Percentiles rank a stretch among this genome's conserved stretches.
These are phyloP conservation scores for Fistulifera pelliculosa DNA, from an alignment of 108 stramenopile species.

Conservation along the genomic window DNA sequence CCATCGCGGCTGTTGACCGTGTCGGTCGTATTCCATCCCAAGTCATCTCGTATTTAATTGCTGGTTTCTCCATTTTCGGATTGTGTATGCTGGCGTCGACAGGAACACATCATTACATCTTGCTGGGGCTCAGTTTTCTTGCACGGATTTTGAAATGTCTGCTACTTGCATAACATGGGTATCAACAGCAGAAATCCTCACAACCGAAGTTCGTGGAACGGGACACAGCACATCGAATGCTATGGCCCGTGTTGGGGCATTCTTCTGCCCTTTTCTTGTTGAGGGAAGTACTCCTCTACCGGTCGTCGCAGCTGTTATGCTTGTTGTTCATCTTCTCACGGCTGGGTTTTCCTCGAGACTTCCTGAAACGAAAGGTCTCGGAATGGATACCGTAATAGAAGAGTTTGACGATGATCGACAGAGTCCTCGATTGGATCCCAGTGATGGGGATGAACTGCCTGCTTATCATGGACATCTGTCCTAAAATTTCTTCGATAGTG, in stretches of 20 bases:
- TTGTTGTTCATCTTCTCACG: slow-evolving; percentile 29
- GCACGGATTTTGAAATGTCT: slow-evolving; percentile 71
- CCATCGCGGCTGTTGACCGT: slow-evolving; percentile 45
- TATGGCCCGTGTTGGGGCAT: slow-evolving; percentile 52
- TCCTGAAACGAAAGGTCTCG: slow-evolving; percentile 51
- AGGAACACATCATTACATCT: slow-evolving; percentile 11
- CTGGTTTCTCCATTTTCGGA: slow-evolving; percentile 38
- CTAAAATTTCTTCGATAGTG: too few relatives aligned
- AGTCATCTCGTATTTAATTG: slow-evolving; percentile 40
- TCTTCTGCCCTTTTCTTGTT: slow-evolving; percentile 54
- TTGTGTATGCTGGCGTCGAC: slow-evolving; percentile 25
- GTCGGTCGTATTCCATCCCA: slow-evolving; percentile 59
- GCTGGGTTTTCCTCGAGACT: slow-evolving; percentile 31
- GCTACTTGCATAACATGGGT: slow-evolving; percentile 65
- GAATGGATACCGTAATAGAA: too few relatives aligned
- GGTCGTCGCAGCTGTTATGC: slow-evolving; percentile 36
- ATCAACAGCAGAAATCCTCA: slow-evolving; percentile 61
- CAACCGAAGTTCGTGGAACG: slow-evolving; percentile 60
- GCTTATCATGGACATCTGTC: too few relatives aligned
- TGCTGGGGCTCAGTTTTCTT: slow-evolving; percentile 44
- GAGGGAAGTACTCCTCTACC: slow-evolving; percentile 27
- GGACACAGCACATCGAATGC: slow-evolving; percentile 79
- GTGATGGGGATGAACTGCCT: too few relatives aligned
- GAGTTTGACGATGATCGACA: too few relatives aligned
- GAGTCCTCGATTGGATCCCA: too few relatives aligned